These are phyloP conservation scores for Mycena polygramma DNA, from an alignment of 768 basidiomycete genomes.

Conservation along the genomic window DNA sequence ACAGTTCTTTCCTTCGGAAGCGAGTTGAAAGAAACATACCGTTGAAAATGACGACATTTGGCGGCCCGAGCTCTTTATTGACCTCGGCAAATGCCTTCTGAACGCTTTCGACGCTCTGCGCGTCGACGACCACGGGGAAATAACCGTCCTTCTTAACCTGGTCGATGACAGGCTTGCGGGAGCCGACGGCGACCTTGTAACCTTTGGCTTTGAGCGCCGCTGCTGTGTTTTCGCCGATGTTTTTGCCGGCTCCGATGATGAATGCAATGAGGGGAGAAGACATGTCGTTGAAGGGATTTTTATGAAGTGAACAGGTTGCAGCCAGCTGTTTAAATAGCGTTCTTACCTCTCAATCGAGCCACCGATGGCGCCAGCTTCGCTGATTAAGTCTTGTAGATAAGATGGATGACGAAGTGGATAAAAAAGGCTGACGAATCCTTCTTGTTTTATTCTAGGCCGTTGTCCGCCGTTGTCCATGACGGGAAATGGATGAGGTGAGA, in stretches of 20 bases:
- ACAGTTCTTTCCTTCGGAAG: too few relatives aligned
- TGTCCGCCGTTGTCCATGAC: too few relatives aligned
- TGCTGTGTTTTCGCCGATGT: constrained; percentile 35
- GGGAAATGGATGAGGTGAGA: too few relatives aligned
- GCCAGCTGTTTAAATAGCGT: too few relatives aligned
- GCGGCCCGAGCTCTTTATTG: constrained; percentile 47
- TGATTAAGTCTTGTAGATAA: too few relatives aligned
- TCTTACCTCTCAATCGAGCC: too few relatives aligned
- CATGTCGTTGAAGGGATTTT: too few relatives aligned
- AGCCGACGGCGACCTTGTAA: constrained; percentile 37
- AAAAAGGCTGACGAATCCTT: too few relatives aligned
- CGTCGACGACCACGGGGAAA: constrained; percentile 51
- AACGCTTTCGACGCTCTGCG: constrained; percentile 44
- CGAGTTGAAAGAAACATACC: constrained; percentile 33
- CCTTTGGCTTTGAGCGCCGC: constrained; percentile 26
- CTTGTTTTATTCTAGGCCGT: too few relatives aligned
- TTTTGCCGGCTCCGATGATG: constrained; percentile 35
- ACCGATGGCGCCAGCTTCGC: too few relatives aligned
- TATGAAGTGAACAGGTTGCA: too few relatives aligned
- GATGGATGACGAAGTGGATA: too few relatives aligned
- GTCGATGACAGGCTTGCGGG: constrained; percentile 28
- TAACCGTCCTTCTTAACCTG: constrained; percentile 20
- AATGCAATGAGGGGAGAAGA: constrained; percentile 23
- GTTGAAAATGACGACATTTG: constrained; percentile 57
- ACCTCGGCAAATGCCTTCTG: constrained; percentile 46